Evolutionary conservation across 2,329 filamentous ascomycete genomes (phyloP).

Genomic region (Zymoseptoria tritici): DNA sequence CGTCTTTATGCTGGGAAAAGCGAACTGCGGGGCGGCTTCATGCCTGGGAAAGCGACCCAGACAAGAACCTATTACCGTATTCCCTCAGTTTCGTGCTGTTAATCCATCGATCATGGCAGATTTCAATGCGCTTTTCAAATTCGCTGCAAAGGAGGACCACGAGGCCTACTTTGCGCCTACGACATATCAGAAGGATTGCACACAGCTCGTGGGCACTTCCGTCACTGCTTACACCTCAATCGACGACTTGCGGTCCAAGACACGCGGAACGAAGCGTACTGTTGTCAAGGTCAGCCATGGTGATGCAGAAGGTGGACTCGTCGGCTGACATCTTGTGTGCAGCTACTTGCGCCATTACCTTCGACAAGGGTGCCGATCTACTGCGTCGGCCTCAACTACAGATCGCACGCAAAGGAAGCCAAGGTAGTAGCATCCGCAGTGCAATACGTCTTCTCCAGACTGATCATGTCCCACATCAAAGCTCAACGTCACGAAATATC

Average conservation of each 20-base stretch:
- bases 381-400: slow-evolving; percentile 11
- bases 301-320: background rate
- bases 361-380: slow-evolving; percentile 5
- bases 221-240: background rate
- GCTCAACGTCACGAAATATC: slow-evolving; percentile 3
- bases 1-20: too few relatives aligned
- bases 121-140: slow-evolving; percentile 4
- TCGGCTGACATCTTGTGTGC: background rate
- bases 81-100: background rate
- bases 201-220: background rate
- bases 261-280: background rate
- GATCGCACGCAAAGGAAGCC: slow-evolving; percentile 5
- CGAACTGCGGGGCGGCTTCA: too few relatives aligned
- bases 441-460: background rate
- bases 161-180: slow-evolving; percentile 1
- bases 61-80: too few relatives aligned
- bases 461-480: background rate
- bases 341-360: slow-evolving; percentile 7
- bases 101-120: background rate
- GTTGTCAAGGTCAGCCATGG: background rate
- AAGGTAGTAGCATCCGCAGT: background rate
- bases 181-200: background rate
- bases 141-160: background rate
- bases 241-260: background rate
- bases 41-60: too few relatives aligned